These are phyloP conservation scores for Fusarium staphyleae DNA, from an alignment of 2,329 filamentous ascomycete species.

Conservation along the genomic window DNA sequence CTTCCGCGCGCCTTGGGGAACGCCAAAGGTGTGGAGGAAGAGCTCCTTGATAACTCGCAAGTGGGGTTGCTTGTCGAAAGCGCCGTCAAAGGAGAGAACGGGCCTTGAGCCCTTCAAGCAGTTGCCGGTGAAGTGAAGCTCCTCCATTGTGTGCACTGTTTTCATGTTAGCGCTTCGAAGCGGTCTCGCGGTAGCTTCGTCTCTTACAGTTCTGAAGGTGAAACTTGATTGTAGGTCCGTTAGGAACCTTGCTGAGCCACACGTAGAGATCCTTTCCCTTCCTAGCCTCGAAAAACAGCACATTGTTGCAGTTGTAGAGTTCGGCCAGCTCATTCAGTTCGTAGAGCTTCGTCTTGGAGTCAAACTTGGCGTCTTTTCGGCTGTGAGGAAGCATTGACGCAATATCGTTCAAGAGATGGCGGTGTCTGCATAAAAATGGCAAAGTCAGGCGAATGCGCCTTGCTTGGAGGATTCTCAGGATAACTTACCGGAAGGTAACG, in stretches of 20 bases:
- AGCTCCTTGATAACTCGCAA: conserved; percentile 87
- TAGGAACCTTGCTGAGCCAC: conserved; percentile 91
- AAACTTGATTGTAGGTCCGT: conserved; percentile 67
- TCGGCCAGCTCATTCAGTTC: conserved; percentile 78
- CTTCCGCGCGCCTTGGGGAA: conserved; percentile 85
- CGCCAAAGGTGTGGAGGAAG: conserved; percentile 88
- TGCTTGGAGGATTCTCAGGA: background rate
- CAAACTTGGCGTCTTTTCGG: conserved; percentile 94
- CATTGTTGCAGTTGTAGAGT: conserved; percentile 92
- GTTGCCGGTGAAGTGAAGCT: conserved; percentile 96
- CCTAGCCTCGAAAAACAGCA: conserved; percentile 92
- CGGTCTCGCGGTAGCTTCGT: background rate
- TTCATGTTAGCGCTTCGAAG: conserved; percentile 32
- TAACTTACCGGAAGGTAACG: conserved; percentile 79
- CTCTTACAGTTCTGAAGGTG: conserved; percentile 76
- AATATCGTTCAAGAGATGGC: conserved; percentile 90
- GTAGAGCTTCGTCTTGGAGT: conserved; percentile 89
- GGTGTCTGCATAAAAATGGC: conserved; percentile 67
- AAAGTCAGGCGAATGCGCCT: conserved; percentile 30
- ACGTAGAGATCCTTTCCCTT: conserved; percentile 95
- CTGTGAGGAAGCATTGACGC: conserved; percentile 88
- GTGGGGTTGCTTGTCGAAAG: conserved; percentile 83
- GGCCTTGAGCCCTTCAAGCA: conserved; percentile 93
- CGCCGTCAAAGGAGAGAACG: conserved; percentile 87
- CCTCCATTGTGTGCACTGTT: conserved; percentile 93